Evolutionary conservation across 495 filamentous ascomycete species (phyloP).

Genomic region (Copromyces sp.): DNA sequence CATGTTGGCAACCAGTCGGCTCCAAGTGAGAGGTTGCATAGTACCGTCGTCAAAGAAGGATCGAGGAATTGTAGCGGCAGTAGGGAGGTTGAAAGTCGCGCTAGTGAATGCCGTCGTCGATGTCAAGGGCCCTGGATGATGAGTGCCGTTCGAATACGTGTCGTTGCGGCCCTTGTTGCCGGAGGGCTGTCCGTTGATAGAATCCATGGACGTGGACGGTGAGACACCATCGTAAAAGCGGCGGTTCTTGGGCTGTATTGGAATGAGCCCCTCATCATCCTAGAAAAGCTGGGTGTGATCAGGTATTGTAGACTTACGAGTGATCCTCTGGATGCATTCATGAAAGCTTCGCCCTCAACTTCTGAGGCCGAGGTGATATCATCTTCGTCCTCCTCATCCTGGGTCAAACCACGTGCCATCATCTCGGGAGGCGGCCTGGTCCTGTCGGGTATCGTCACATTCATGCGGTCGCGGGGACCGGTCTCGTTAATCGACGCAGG

Average conservation of each 20-base stretch:
- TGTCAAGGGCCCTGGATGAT: slow-evolving; percentile 44
- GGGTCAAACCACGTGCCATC: slow-evolving; percentile 72
- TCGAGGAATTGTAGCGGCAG: slow-evolving; percentile 54
- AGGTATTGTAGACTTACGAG: slow-evolving; percentile 30
- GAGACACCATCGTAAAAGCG: slow-evolving; percentile 69
- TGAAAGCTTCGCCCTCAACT: slow-evolving; percentile 51
- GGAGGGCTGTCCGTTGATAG: slow-evolving; percentile 53
- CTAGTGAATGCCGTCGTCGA: slow-evolving; percentile 60
- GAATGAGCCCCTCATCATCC: background rate
- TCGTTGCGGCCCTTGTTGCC: slow-evolving; percentile 35
- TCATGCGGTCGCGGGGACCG: slow-evolving; percentile 78
- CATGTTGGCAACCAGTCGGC: slow-evolving; percentile 81
- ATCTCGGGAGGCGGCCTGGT: slow-evolving; percentile 88
- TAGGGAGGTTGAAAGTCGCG: slow-evolving; percentile 43
- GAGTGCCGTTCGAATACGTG: slow-evolving; percentile 36
- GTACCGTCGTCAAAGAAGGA: slow-evolving; percentile 80
- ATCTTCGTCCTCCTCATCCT: slow-evolving; percentile 78
- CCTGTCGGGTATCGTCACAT: slow-evolving; percentile 79
- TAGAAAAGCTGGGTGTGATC: background rate
- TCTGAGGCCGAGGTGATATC: slow-evolving; percentile 75
- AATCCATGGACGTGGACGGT: slow-evolving; percentile 86
- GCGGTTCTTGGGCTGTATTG: slow-evolving; percentile 43
- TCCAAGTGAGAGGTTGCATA: slow-evolving; percentile 72
- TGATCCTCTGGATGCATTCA: slow-evolving; percentile 38
- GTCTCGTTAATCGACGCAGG: slow-evolving; percentile 70